Percentiles rank a stretch among this genome's conserved stretches.
Evolutionary conservation across 2,329 filamentous ascomycete species (phyloP).

Genomic region (Verticillium dahliae): DNA sequence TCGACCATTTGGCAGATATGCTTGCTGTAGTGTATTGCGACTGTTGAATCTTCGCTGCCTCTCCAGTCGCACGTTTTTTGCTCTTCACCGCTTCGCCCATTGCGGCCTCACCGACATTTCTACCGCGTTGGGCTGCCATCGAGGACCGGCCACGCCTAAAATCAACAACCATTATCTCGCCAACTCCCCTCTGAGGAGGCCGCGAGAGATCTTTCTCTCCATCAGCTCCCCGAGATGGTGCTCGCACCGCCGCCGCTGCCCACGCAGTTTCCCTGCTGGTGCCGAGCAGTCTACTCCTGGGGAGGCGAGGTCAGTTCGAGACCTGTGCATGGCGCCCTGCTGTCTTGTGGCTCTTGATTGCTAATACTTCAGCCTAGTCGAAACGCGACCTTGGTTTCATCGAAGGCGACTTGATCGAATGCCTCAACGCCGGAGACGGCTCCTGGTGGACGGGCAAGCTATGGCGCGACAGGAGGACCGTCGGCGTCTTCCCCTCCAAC

Average conservation of each 20-base stretch:
- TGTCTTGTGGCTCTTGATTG: background rate
- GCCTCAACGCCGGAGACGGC: constrained; percentile 92
- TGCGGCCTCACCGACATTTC: constrained; percentile 1
- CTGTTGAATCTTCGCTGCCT: background rate
- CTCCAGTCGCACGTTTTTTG: constrained; percentile 3
- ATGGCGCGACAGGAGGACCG: constrained; percentile 80
- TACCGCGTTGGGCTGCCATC: background rate
- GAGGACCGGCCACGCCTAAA: background rate
- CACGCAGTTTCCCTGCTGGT: constrained; percentile 83
- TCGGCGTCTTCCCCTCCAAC: constrained; percentile 93
- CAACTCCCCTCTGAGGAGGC: background rate
- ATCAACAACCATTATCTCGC: background rate
- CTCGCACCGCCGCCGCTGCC: constrained; percentile 57
- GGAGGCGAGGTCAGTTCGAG: constrained; percentile 63
- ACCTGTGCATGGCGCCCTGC: background rate
- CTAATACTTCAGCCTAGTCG: constrained; percentile 42
- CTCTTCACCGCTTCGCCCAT: background rate
- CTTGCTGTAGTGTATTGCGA: background rate
- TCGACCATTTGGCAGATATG: background rate
- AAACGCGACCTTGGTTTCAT: constrained; percentile 95
- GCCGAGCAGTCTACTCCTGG: constrained; percentile 86
- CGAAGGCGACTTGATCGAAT: constrained; percentile 96
- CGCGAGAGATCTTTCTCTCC: background rate
- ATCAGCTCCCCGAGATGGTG: constrained; percentile 34
- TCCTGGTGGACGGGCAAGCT: constrained; percentile 97